These are phyloP conservation scores for Amaranthus palmeri DNA, from an alignment of 148 eudicot genomes.

Conservation along the genomic window DNA sequence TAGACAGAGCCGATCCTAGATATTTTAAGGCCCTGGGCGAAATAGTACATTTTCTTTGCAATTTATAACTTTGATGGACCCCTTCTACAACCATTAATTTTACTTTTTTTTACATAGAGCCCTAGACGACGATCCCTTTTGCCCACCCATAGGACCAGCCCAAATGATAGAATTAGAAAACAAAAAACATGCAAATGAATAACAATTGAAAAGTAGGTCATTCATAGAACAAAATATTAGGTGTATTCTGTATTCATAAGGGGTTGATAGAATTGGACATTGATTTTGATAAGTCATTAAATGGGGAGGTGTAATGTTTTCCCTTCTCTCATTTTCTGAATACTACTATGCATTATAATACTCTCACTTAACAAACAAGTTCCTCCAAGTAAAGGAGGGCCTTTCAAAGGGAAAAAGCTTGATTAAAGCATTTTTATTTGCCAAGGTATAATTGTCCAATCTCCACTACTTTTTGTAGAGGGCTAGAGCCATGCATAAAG, in stretches of 20 bases:
- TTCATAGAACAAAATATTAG: conserved; percentile 4
- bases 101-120: no score
- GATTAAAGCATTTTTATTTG: not conserved
- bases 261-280: not conserved
- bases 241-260: not conserved
- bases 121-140: no score
- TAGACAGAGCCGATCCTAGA: no score
- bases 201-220: not conserved
- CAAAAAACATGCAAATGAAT: not conserved
- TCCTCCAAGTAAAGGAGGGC: conserved; percentile 6
- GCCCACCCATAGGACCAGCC: no score
- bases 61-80: no score
- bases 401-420: not conserved
- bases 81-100: no score
- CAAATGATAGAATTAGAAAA: not conserved
- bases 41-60: no score
- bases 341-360: not conserved
- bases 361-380: not conserved
- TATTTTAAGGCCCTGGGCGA: no score
- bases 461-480: conserved; percentile 13
- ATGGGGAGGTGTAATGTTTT: not conserved
- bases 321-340: not conserved
- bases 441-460: conserved; percentile 2
- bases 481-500: conserved; percentile 2
- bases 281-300: not conserved